These are phyloP conservation scores for Medicago lupulina DNA, from an alignment of 306 rosid species.

Conservation along the genomic window DNA sequence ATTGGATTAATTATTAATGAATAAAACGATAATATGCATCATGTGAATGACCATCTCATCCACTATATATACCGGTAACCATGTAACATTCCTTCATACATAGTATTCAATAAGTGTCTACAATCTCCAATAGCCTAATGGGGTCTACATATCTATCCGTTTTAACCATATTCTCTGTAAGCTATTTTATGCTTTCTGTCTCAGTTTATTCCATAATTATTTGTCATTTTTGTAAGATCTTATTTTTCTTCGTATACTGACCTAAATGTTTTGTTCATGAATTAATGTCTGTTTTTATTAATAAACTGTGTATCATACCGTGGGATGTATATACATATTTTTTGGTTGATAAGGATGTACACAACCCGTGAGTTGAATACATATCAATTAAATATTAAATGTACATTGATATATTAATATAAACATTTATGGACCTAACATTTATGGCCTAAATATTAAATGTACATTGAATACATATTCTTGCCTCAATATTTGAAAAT, in stretches of 20 bases:
- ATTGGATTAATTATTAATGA: neutral
- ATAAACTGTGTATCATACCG: too few relatives aligned
- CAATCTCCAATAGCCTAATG: slow-evolving; percentile 1
- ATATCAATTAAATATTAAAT: too few relatives aligned
- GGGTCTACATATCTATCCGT: neutral
- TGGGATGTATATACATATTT: too few relatives aligned
- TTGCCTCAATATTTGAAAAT: too few relatives aligned
- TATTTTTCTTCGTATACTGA: neutral
- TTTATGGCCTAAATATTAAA: too few relatives aligned
- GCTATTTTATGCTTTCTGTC: neutral
- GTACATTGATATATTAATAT: too few relatives aligned
- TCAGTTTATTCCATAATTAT: neutral
- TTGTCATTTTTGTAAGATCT: neutral
- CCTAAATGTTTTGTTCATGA: too few relatives aligned
- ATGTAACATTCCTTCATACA: neutral
- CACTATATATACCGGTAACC: neutral
- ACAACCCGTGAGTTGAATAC: too few relatives aligned
- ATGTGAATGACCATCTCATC: neutral
- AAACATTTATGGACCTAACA: too few relatives aligned
- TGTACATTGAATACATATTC: too few relatives aligned
- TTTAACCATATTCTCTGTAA: neutral
- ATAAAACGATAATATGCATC: neutral
- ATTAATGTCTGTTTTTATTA: too few relatives aligned
- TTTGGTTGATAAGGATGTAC: too few relatives aligned
- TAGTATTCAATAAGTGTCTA: neutral